Conservation (phyloP, 1,284 basidiomycete genomes). For the Rhodotorula sp. region DNA sequence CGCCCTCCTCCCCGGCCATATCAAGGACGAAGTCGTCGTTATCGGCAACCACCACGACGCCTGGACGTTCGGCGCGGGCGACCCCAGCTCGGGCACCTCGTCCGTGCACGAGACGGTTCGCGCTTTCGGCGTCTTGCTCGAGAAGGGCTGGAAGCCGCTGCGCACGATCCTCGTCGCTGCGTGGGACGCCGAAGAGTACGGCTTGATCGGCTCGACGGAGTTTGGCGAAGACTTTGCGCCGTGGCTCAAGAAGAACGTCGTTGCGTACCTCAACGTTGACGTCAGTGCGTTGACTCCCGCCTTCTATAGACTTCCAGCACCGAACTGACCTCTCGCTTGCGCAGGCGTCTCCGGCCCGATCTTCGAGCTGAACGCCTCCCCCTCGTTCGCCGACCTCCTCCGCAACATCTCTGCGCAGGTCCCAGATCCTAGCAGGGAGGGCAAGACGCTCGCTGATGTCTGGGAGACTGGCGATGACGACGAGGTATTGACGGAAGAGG, state of each 20-base stretch:
- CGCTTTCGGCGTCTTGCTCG: constrained; percentile 71
- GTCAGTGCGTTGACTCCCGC: constrained; percentile 49
- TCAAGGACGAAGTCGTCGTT: constrained; percentile 71
- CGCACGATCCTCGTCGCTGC: constrained; percentile 83
- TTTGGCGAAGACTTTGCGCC: constrained; percentile 51
- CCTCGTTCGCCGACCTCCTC: constrained; percentile 75
- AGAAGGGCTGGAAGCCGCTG: constrained; percentile 80
- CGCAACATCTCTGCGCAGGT: constrained; percentile 64
- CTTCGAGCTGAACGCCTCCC: constrained; percentile 60
- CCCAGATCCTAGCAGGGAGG: constrained; percentile 54
- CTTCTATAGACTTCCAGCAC: too few species aligned
- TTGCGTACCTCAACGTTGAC: constrained; percentile 81
- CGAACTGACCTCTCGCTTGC: constrained; percentile 50
- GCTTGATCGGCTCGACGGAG: constrained; percentile 69
- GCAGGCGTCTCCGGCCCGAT: constrained; percentile 66
- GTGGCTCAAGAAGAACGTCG: constrained; percentile 52
- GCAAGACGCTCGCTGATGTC: constrained; percentile 42
- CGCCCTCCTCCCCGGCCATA: constrained; percentile 82
- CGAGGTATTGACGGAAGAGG: neutral
- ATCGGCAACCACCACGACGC: constrained; percentile 86
- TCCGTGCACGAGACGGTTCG: constrained; percentile 78
- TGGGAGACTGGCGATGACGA: constrained; percentile 10
- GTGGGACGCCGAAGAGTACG: constrained; percentile 94
- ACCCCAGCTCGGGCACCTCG: constrained; percentile 84
- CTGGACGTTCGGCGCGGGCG: constrained; percentile 60